Base-by-base conservation (phyloP, 441 rosid species). In the Isatis lusitanica region DNA sequence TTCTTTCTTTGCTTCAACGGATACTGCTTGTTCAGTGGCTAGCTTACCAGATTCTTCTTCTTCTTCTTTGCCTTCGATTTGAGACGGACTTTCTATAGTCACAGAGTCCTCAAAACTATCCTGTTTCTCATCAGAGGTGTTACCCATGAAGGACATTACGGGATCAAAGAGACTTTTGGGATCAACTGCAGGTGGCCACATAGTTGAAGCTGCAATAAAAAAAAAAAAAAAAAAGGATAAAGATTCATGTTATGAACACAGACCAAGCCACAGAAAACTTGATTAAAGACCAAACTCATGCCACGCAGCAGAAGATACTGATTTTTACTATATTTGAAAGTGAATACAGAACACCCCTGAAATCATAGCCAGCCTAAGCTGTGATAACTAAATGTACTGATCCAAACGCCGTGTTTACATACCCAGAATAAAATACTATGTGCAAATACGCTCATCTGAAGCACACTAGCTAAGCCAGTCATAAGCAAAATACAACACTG, bases 91-190 rank as follows among this genome's bases (percentile, higher is more conserved):
- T 36, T 69, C 71, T 7, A 79, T 72, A 62, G 83, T 85, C 61
- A 38, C 80, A 53, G 86, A 71, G 66, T 78, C 71, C 66, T 68
- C 74, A 62, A 86, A 74, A 46, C 73, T 80, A 15, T 33, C 81
- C 21, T 43, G 57, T 62, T 63, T 68, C 40, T 84, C 97, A 67
- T 82, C 96, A 68, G 79, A 76, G 73, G 73, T 83, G 13, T 88
- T 86, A 62, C 98, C 97, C 88, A 87, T 86, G 81, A 91, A 90
- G 79, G 92, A 61, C 89, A 90, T 85, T 36, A 87, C 88, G 66
- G 96, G 93, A 58, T 83, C 76, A 67, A 86, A 80, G 24, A 84
- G 81, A 56, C 83, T 70, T 59, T 83, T 85, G 66, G 81, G 68
- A 73, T 82, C 87, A 74, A 74, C 78, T 35, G 82, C 63, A 16